Conservation (phyloP, 345 rosid genomes). For the Isatis tinctoria region DNA sequence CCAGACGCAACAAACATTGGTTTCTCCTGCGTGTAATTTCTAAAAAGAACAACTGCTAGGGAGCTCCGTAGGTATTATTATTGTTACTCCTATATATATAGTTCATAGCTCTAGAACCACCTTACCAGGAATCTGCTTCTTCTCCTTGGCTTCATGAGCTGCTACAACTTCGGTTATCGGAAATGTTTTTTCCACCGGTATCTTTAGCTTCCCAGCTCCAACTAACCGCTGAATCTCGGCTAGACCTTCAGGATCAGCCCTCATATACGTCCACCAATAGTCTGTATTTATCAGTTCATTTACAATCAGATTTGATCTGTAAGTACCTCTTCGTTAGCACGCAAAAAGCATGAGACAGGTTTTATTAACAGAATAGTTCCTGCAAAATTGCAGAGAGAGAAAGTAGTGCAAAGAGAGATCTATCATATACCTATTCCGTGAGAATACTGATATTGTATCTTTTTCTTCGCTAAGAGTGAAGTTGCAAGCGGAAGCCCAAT, state of each 20-base stretch:
- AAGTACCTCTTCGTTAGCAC: too few species aligned
- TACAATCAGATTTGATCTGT: constrained; percentile 4
- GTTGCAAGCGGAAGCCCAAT: constrained; percentile 87
- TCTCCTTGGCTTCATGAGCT: constrained; percentile 90
- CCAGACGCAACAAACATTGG: constrained; percentile 18
- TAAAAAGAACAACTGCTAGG: constrained; percentile 20
- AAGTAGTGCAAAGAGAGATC: background rate
- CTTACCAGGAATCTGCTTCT: constrained; percentile 63
- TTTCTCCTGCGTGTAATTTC: constrained; percentile 26
- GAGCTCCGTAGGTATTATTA: constrained; percentile 20
- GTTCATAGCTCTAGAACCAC: constrained; percentile 69
- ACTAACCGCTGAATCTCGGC: constrained; percentile 62
- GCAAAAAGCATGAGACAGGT: too few species aligned
- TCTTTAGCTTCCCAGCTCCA: constrained; percentile 70
- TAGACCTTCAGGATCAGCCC: constrained; percentile 89
- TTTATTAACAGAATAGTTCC: too few species aligned
- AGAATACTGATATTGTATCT: constrained; percentile 66
- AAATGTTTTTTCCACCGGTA: constrained; percentile 82
- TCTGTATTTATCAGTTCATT: constrained; percentile 36
- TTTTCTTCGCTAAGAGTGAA: constrained; percentile 64
- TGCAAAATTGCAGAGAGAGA: background rate
- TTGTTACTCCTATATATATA: constrained; percentile 8
- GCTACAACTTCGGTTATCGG: constrained; percentile 66
- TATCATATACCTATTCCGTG: constrained; percentile 72
- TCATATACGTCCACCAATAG: constrained; percentile 86